Base-by-base conservation (phyloP, 495 filamentous ascomycete genomes). In the Daldinia childiae region DNA sequence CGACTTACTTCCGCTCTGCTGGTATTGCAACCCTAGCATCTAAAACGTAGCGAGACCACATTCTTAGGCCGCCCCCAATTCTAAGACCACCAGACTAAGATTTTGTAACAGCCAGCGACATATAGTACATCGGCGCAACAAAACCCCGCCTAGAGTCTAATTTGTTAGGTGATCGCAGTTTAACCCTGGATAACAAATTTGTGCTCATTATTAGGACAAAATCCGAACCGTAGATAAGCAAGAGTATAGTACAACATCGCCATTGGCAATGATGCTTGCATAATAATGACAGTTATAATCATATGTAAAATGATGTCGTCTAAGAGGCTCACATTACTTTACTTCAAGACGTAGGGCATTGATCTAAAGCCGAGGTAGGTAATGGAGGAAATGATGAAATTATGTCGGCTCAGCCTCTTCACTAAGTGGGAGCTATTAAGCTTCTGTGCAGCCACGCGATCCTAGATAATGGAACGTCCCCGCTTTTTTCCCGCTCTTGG, bases 401-500 rank as follows among this genome's bases (percentile, higher is more conserved):
- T n/a, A n/a, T n/a, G n/a, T n/a, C n/a, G n/a, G 12, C 43, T 48
- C 43, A 48, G 50, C 50, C 50, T 30, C 50, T 30, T 11, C 11
- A n/a, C 24, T n/a, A n/a, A n/a, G n/a, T n/a, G 26, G 26, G 2
- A 29, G 11, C 48, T 29, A n/a, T 24, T 21, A 27, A 52, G 21
- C 21, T 30, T 36, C 54, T 30, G n/a, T 57, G 54, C 30, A 57
- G 54, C 54, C n/a, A 19, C 29, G n/a, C 30, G 54, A 36, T 36
- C 55, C 34, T 3, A 45, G 24, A 60, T 15, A 50, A 60, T 50
- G 19, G 38, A 45, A 39, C 15, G 17, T 52, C 48, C 50, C 69
- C 64, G 56, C 64, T 68, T 64, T 66, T 62, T 9, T 17, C 58
- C 68, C 62, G 68, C 62, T 52, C 69, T 72, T 72, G 57, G 69